A percentile compares a stretch with the other conserved stretches of the same genome.
These are phyloP conservation scores for Hippophae rhamnoides DNA, from an alignment of 306 rosid genomes.

Conservation along the genomic window DNA sequence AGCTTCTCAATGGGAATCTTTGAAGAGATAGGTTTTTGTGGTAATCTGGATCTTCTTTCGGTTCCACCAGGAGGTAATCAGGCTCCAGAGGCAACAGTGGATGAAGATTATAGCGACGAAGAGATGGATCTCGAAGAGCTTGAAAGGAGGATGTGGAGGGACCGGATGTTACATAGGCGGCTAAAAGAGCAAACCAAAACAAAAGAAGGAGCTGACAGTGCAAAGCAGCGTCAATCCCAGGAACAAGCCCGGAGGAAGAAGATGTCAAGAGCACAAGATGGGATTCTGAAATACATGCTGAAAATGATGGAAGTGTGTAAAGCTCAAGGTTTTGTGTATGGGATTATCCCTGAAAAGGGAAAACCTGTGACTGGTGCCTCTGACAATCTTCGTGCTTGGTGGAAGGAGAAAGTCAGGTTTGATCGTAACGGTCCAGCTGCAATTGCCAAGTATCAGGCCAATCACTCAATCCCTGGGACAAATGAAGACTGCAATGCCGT, in stretches of 20 bases:
- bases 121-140: conserved; percentile 44
- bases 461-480: conserved; percentile 26
- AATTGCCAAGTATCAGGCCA: conserved; percentile 39
- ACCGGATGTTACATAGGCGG: conserved; percentile 31
- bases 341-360: conserved; percentile 59
- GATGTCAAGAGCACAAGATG: conserved; percentile 58
- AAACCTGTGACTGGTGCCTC: conserved; percentile 63
- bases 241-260: conserved; percentile 56
- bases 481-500: conserved; percentile 24
- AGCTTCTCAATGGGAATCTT: conserved; percentile 24
- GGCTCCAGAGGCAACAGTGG: conserved; percentile 20
- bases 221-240: conserved; percentile 45
- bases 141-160: conserved; percentile 54
- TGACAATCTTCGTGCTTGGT: conserved; percentile 77
- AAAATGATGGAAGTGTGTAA: conserved; percentile 74
- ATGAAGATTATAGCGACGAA: conserved; percentile 47
- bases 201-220: conserved; percentile 25
- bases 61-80: conserved; percentile 23
- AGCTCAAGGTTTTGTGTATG: conserved; percentile 64
- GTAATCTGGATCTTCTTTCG: conserved; percentile 30
- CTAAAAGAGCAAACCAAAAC: conserved; percentile 41
- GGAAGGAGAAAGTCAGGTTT: conserved; percentile 66
- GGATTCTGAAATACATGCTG: conserved; percentile 54
- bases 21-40: conserved; percentile 36
- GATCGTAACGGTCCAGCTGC: conserved; percentile 62